A percentile compares a stretch with the other conserved stretches of the same genome.
These are phyloP conservation scores for Aspergillus carbonarius DNA, from an alignment of 2,329 filamentous ascomycete genomes.

Conservation along the genomic window DNA sequence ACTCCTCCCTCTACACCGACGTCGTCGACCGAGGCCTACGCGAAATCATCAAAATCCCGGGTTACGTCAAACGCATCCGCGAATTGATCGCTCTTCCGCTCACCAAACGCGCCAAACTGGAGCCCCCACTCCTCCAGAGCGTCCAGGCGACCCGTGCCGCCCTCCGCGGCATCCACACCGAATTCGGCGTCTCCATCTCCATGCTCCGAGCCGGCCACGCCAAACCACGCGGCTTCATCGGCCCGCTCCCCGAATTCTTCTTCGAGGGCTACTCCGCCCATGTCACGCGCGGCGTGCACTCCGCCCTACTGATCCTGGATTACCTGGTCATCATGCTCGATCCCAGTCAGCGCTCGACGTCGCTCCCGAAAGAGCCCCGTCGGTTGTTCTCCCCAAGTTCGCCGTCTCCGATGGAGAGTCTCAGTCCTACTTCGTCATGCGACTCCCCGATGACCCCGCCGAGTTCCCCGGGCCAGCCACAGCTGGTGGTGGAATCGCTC, in stretches of 20 bases:
- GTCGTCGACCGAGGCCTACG: conserved; percentile 31
- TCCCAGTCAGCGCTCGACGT: conserved; percentile 15
- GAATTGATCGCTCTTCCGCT: conserved; percentile 12
- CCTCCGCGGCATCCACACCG: conserved; percentile 26
- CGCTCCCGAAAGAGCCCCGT: conserved; percentile 18
- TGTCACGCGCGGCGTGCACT: conserved; percentile 22
- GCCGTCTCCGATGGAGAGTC: not conserved
- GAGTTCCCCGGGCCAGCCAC: conserved; percentile 11
- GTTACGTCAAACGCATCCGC: conserved; percentile 23
- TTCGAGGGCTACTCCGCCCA: conserved; percentile 22
- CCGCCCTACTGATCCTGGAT: conserved; percentile 21
- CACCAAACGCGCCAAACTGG: conserved; percentile 9
- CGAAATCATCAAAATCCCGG: conserved; percentile 29
- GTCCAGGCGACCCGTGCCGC: conserved; percentile 22
- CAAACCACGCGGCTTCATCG: conserved; percentile 20
- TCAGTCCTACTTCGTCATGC: not conserved
- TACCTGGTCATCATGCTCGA: conserved; percentile 22
- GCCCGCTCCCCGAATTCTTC: conserved; percentile 22
- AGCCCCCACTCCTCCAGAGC: conserved; percentile 17
- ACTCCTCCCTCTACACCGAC: conserved; percentile 31
- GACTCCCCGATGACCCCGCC: conserved; percentile 14
- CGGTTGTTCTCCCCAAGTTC: conserved; percentile 5
- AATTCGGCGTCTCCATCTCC: conserved; percentile 25
- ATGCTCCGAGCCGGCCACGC: conserved; percentile 20
- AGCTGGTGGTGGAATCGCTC: conserved; percentile 18